Conservation (phyloP, 2,329 filamentous ascomycete genomes). For the Xylaria sp. region DNA sequence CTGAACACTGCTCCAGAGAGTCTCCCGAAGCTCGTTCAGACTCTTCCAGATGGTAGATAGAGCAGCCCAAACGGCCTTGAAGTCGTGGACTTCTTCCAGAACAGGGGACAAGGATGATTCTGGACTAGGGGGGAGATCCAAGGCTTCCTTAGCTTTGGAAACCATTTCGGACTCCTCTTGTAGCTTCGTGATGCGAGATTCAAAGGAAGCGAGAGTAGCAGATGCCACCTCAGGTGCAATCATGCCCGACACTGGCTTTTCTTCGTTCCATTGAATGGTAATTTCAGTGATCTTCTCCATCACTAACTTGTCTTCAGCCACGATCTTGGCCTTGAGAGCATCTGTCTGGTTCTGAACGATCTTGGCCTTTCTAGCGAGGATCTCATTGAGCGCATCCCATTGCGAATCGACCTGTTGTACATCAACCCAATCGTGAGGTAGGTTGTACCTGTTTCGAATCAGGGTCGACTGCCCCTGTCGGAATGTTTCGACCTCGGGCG, state of each 20-base stretch:
- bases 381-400: slow-evolving; percentile 89
- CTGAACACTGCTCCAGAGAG: slow-evolving; percentile 90
- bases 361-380: slow-evolving; percentile 86
- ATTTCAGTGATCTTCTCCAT: slow-evolving; percentile 83
- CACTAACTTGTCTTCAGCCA: slow-evolving; percentile 87
- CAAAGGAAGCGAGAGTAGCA: slow-evolving; percentile 73
- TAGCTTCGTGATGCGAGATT: slow-evolving; percentile 75
- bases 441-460: slow-evolving; percentile 86
- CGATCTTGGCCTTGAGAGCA: slow-evolving; percentile 88
- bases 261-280: slow-evolving; percentile 83
- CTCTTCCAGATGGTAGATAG: slow-evolving; percentile 95
- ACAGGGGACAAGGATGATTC: slow-evolving; percentile 81
- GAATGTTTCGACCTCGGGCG: slow-evolving; percentile 92
- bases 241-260: slow-evolving; percentile 93
- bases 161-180: slow-evolving; percentile 90
- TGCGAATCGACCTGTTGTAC: slow-evolving; percentile 95
- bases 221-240: slow-evolving; percentile 88
- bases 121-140: slow-evolving; percentile 75
- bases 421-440: slow-evolving; percentile 88
- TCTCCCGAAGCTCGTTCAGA: slow-evolving; percentile 87
- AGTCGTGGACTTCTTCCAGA: slow-evolving; percentile 94
- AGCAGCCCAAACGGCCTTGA: slow-evolving; percentile 97
- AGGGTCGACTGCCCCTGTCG: slow-evolving; percentile 91
- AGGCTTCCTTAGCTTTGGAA: slow-evolving; percentile 90
- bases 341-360: slow-evolving; percentile 96